phyloP scores from a whole-genome alignment of 2,329 filamentous ascomycete genomes.

The Magnaporthiopsis incrustans region DNA sequence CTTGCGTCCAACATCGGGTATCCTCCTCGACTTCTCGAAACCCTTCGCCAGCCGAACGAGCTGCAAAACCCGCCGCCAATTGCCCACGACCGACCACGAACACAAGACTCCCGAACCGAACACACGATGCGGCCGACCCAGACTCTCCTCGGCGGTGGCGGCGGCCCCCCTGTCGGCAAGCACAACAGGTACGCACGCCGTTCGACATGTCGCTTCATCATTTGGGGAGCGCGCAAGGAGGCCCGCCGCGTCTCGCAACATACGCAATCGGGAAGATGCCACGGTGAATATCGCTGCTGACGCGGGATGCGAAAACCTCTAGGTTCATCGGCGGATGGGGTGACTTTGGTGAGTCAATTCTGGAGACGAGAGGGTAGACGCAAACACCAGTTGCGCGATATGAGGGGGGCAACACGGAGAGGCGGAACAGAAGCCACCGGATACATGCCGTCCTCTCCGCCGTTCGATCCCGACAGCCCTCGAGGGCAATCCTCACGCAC shows the following conservation, averaged over 20 bases:
- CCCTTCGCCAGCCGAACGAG: not conserved
- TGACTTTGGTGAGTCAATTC: constrained; percentile 55
- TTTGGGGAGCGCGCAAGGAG: not conserved
- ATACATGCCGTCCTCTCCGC: not conserved
- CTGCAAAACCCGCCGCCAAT: not conserved
- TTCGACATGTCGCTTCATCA: not conserved
- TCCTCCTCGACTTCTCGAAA: not conserved
- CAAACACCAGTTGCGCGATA: not conserved
- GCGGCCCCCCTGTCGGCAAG: constrained; percentile 32
- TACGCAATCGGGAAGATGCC: constrained; percentile 1
- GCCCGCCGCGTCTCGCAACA: constrained; percentile 3
- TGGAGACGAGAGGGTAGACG: not conserved
- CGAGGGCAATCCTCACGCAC: not conserved
- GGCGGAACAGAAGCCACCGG: not conserved
- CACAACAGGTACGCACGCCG: constrained; percentile 32
- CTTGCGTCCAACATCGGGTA: not conserved
- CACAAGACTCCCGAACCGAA: not conserved
- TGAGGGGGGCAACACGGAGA: not conserved
- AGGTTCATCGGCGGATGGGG: constrained; percentile 74
- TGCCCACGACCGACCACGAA: constrained; percentile 1
- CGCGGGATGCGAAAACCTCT: constrained; percentile 8
- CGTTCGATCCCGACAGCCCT: not conserved
- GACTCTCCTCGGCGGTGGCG: constrained; percentile 30
- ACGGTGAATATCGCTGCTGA: not conserved
- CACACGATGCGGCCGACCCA: constrained; percentile 40